A percentile compares a stretch with the other conserved stretches of the same genome.
Evolutionary conservation across 768 basidiomycete species (phyloP).

Genomic region (Wakefieldia striispora): DNA sequence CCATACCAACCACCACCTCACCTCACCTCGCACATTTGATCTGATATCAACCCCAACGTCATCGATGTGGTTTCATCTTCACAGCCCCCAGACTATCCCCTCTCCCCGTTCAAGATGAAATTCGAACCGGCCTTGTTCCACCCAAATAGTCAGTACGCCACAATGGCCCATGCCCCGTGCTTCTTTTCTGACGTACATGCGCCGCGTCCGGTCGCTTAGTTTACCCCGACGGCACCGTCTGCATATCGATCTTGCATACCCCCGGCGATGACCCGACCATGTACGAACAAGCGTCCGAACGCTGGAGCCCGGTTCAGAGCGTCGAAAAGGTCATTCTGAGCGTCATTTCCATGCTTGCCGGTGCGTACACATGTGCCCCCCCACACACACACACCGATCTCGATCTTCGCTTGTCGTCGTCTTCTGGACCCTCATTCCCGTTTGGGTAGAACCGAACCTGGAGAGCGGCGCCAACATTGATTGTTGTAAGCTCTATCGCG

Average conservation of each 20-base stretch:
- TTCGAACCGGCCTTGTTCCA: conserved; percentile 98
- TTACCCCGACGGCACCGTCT: conserved; percentile 94
- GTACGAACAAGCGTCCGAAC: conserved; percentile 93
- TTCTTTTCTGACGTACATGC: not conserved
- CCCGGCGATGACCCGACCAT: conserved; percentile 90
- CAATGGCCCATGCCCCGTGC: too few relatives aligned
- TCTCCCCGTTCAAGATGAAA: conserved; percentile 99
- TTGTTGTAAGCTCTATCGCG: conserved; percentile 95
- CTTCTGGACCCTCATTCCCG: not conserved
- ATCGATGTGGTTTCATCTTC: not conserved
- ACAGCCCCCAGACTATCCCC: conserved; percentile 89
- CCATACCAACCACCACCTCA: too few relatives aligned
- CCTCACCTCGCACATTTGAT: too few relatives aligned
- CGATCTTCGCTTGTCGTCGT: not conserved
- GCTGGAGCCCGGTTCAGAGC: conserved; percentile 99
- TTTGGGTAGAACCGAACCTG: conserved; percentile 79
- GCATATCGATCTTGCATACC: conserved; percentile 96
- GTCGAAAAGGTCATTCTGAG: conserved; percentile 96
- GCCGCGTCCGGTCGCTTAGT: conserved; percentile 45
- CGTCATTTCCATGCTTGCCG: conserved; percentile 96
- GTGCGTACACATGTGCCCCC: conserved; percentile 33
- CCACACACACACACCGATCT: too few relatives aligned
- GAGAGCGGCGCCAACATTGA: conserved; percentile 97
- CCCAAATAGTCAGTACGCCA: conserved; percentile 80
- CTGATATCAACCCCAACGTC: too few relatives aligned